phyloP scores from a whole-genome alignment of 495 filamentous ascomycete species.

The Xylaria telfairii region DNA sequence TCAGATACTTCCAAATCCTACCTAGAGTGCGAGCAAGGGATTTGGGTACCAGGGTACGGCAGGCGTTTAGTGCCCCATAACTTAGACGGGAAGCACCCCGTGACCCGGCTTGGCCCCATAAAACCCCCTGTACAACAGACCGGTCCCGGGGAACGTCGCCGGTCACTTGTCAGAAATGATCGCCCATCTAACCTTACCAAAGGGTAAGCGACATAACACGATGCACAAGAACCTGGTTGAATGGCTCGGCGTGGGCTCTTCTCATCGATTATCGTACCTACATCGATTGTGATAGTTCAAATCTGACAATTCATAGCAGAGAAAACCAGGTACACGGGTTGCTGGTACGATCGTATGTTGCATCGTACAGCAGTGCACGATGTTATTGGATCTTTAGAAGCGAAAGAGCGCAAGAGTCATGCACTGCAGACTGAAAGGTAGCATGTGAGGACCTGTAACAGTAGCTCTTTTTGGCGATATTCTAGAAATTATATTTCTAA shows the following conservation, averaged over 20 bases:
- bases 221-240: neutral
- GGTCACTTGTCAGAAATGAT: slow-evolving; percentile 25
- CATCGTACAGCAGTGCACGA: slow-evolving; percentile 10
- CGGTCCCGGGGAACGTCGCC: slow-evolving; percentile 26
- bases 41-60: neutral
- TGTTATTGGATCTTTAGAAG: neutral
- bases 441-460: neutral
- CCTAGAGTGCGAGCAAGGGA: slow-evolving; percentile 6
- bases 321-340: slow-evolving; percentile 17
- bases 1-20: slow-evolving; percentile 12
- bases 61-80: slow-evolving; percentile 1
- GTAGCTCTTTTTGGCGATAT: slow-evolving; percentile 1
- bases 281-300: slow-evolving; percentile 20
- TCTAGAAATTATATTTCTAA: slow-evolving; percentile 13
- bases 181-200: slow-evolving; percentile 9
- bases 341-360: neutral
- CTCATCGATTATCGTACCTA: neutral
- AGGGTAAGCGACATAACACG: slow-evolving; percentile 8
- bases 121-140: slow-evolving; percentile 21
- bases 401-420: too few species aligned
- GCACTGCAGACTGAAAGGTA: too few species aligned
- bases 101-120: slow-evolving; percentile 23
- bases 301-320: neutral
- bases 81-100: slow-evolving; percentile 15
- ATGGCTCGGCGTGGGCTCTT: neutral